Percentiles rank a stretch among this genome's conserved stretches.
These are phyloP conservation scores for Ogataea trehaloabstinens DNA, from an alignment of 805 yeast species.

Conservation along the genomic window DNA sequence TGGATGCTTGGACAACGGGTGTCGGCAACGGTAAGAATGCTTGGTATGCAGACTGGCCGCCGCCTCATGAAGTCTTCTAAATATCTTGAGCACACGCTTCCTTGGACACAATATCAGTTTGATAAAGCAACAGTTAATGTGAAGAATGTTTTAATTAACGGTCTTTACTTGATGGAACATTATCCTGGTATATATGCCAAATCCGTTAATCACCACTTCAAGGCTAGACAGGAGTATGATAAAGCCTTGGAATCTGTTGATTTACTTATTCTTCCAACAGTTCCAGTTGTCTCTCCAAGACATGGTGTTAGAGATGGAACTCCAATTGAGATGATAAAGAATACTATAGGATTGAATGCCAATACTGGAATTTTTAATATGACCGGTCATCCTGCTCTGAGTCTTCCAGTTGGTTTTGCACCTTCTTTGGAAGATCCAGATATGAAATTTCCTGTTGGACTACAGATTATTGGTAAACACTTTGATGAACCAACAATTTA, in stretches of 20 bases:
- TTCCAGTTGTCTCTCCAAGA: constrained; percentile 28
- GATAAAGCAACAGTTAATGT: constrained; percentile 17
- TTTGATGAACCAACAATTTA: constrained; percentile 33
- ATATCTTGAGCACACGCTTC: constrained; percentile 16
- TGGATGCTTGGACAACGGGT: constrained; percentile 35
- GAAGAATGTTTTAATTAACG: constrained; percentile 30
- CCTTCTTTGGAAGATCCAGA: constrained; percentile 30
- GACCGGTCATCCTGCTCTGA: constrained; percentile 38
- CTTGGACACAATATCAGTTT: constrained; percentile 19
- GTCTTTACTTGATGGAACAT: constrained; percentile 29
- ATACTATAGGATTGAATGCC: constrained; percentile 33
- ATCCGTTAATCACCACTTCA: constrained; percentile 31
- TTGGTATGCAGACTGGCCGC: constrained; percentile 21
- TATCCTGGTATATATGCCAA: constrained; percentile 35
- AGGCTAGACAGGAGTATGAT: constrained; percentile 32
- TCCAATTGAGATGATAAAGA: constrained; percentile 26
- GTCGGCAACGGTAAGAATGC: constrained; percentile 18
- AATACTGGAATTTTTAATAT: constrained; percentile 36
- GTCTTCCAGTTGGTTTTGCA: constrained; percentile 33
- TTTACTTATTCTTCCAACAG: constrained; percentile 32
- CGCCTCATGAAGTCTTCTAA: constrained; percentile 19
- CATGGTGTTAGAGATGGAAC: constrained; percentile 26
- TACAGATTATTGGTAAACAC: constrained; percentile 35
- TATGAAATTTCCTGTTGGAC: constrained; percentile 34
- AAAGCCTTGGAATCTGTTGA: constrained; percentile 30